These are phyloP conservation scores for Polytrichum formosum DNA, from an alignment of 225 moss, liverwort and hornwort species.

Conservation along the genomic window DNA sequence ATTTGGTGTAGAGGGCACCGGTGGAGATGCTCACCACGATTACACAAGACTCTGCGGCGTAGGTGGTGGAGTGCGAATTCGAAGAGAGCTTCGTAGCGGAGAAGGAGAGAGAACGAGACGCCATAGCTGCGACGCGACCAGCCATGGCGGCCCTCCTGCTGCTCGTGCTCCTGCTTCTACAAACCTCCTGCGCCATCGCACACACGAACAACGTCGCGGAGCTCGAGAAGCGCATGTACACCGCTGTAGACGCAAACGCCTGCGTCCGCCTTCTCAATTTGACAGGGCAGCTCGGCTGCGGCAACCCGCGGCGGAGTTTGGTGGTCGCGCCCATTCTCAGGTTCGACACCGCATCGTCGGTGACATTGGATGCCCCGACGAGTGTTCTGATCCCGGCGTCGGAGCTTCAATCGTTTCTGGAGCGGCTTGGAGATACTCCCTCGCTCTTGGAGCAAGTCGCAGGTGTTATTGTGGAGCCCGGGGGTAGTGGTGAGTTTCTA, in stretches of 20 bases:
- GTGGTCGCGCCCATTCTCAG: constrained; percentile 66
- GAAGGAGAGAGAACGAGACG: neutral
- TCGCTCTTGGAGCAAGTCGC: constrained; percentile 46
- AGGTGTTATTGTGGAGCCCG: constrained; percentile 72
- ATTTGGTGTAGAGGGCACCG: no score
- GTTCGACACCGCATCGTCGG: constrained; percentile 5
- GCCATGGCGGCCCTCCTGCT: constrained; percentile 50
- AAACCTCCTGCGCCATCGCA: constrained; percentile 17
- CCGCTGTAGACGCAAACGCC: constrained; percentile 56
- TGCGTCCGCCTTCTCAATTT: constrained; percentile 93
- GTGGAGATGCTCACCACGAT: no score
- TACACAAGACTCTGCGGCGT: no score
- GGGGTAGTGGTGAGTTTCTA: constrained; percentile 13
- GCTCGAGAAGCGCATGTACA: constrained; percentile 78
- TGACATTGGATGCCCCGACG: constrained; percentile 20
- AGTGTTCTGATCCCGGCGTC: constrained; percentile 38
- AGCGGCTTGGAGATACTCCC: constrained; percentile 45
- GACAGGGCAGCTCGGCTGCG: constrained; percentile 80
- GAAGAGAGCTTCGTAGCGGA: no score
- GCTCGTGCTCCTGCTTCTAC: constrained; percentile 21
- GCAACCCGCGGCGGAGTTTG: constrained; percentile 51
- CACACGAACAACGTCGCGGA: constrained; percentile 57
- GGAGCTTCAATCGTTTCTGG: constrained; percentile 26
- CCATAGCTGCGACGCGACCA: neutral
- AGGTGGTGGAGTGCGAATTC: no score